Conservation (phyloP, 257 asterid genomes). For the Fraxinus americana region DNA sequence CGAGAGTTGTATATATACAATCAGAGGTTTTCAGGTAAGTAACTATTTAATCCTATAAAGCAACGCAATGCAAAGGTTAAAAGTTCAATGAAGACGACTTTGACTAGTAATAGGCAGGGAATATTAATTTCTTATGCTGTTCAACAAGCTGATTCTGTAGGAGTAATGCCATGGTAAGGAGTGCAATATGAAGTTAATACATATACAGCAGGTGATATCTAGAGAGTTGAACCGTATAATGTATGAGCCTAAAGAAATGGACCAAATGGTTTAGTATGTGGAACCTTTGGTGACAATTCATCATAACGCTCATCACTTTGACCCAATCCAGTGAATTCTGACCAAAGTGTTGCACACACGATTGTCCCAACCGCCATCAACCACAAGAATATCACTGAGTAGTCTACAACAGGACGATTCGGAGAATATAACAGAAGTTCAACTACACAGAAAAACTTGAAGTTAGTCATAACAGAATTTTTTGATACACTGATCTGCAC, state of each 20-base stretch:
- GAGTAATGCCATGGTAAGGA: neutral
- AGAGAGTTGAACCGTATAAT: neutral
- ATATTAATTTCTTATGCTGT: neutral
- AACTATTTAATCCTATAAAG: neutral
- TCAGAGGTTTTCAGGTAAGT: neutral
- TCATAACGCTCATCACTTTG: conserved; percentile 59
- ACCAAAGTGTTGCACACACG: conserved; percentile 81
- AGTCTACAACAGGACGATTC: conserved; percentile 76
- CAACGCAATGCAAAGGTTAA: neutral
- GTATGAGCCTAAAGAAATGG: conserved; percentile 22
- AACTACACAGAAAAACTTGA: conserved; percentile 50
- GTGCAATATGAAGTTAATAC: neutral
- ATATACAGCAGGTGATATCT: neutral
- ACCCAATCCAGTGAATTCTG: conserved; percentile 69
- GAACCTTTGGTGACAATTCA: conserved; percentile 67
- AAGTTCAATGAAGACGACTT: neutral
- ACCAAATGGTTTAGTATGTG: conserved; percentile 7
- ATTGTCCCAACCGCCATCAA: conserved; percentile 96
- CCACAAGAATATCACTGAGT: conserved; percentile 83
- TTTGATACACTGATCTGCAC: neutral
- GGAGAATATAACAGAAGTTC: conserved; percentile 89
- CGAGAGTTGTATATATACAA: neutral
- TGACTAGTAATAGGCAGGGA: neutral
- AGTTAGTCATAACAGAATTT: conserved; percentile 18
- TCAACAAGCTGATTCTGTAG: neutral